These are phyloP conservation scores for Nyctanthes arbortristis DNA, from an alignment of 257 asterid species.

Conservation along the genomic window DNA sequence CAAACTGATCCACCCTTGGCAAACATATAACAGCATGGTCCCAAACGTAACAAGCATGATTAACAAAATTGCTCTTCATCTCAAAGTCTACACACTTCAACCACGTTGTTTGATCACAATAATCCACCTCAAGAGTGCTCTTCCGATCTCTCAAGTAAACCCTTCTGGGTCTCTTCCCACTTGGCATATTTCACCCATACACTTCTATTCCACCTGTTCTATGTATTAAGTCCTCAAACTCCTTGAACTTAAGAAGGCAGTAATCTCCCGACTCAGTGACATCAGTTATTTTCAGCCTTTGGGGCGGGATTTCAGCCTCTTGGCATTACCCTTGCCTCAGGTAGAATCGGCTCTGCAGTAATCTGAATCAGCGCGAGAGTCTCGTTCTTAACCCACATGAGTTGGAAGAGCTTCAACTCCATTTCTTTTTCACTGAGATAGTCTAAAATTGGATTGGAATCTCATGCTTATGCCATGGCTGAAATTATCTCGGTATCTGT, in stretches of 20 bases:
- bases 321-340: constrained; percentile 81
- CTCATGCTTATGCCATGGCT: constrained; percentile 40
- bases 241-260: constrained; percentile 77
- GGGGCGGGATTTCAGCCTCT: constrained; percentile 84
- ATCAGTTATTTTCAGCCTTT: constrained; percentile 82
- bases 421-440: constrained; percentile 69
- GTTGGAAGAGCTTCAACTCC: constrained; percentile 74
- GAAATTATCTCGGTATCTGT: too few relatives aligned
- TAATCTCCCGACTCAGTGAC: constrained; percentile 68
- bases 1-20: constrained; percentile 84
- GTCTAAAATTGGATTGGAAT: constrained; percentile 65
- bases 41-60: too few relatives aligned
- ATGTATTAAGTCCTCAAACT: constrained; percentile 65
- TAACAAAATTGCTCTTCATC: too few relatives aligned
- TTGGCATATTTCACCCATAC: constrained; percentile 92
- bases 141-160: constrained; percentile 81
- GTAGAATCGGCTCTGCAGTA: constrained; percentile 90
- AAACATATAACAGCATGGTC: constrained; percentile 50
- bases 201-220: constrained; percentile 78
- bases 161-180: constrained; percentile 90
- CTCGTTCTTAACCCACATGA: constrained; percentile 80
- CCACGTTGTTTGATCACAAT: constrained; percentile 82
- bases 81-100: too few relatives aligned
- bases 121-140: constrained; percentile 80
- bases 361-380: constrained; percentile 77